phyloP scores from a whole-genome alignment of 1,139 yeast genomes.

The Geotrichum fermentans region DNA sequence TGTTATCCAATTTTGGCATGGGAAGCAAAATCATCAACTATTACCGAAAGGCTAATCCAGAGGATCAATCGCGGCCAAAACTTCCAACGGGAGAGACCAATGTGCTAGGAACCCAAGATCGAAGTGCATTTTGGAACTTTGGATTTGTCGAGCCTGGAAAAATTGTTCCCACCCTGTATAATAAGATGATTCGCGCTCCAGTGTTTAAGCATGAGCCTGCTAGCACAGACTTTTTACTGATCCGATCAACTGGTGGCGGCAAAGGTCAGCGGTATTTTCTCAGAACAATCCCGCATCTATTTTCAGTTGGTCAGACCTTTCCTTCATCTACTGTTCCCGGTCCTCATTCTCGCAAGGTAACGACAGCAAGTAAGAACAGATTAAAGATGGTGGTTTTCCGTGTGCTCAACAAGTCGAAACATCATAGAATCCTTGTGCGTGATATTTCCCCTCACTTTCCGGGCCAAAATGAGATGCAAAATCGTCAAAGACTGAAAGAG shows the following conservation, averaged over 20 bases:
- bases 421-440: conserved; percentile 73
- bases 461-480: conserved; percentile 96
- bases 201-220: conserved; percentile 78
- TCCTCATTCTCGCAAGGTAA: conserved; percentile 93
- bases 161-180: conserved; percentile 88
- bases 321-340: conserved; percentile 97
- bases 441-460: conserved; percentile 93
- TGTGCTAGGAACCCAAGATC: conserved; percentile 89
- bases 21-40: conserved; percentile 90
- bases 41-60: conserved; percentile 76
- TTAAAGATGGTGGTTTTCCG: conserved; percentile 91
- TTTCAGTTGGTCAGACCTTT: conserved; percentile 86
- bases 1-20: conserved; percentile 90
- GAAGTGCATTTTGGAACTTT: conserved; percentile 97
- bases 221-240: conserved; percentile 73
- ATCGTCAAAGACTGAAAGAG: conserved; percentile 89
- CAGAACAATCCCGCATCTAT: conserved; percentile 64
- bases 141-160: conserved; percentile 96
- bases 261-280: conserved; percentile 52
- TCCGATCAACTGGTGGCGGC: conserved; percentile 73
- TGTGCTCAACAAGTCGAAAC: conserved; percentile 70
- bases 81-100: conserved; percentile 90
- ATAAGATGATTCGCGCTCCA: conserved; percentile 90
- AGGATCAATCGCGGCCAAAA: conserved; percentile 84
- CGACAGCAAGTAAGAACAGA: conserved; percentile 86